phyloP scores from a whole-genome alignment of 148 eudicot species.

The Pharnaceum exiguum region DNA sequence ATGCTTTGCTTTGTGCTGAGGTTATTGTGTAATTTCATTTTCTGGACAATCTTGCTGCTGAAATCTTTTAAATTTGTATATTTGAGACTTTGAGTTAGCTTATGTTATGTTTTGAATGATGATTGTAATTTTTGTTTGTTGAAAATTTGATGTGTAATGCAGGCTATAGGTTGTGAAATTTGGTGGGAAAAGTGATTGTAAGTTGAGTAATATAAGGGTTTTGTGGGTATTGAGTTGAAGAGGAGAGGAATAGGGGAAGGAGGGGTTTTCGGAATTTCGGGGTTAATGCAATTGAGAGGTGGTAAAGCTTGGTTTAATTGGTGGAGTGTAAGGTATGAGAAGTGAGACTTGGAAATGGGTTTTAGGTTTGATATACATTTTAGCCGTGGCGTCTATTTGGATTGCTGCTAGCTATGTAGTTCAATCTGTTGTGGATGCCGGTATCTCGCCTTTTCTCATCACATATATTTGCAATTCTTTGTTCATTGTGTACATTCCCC shows the following conservation, averaged over 20 bases:
- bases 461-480: conserved; percentile 92
- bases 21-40: neutral
- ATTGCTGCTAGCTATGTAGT: conserved; percentile 97
- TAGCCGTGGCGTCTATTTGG: conserved; percentile 88
- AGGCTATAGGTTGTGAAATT: conserved; percentile 8
- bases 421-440: conserved; percentile 86
- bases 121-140: neutral
- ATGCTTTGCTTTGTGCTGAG: neutral
- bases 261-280: neutral
- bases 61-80: neutral
- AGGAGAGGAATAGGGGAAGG: too few species aligned
- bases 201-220: neutral
- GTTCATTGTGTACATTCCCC: conserved; percentile 73
- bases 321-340: conserved; percentile 42
- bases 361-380: conserved; percentile 73
- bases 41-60: neutral
- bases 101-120: neutral
- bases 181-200: neutral
- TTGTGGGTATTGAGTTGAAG: neutral
- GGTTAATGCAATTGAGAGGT: conserved; percentile 11
- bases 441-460: conserved; percentile 87
- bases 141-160: conserved; percentile 8
- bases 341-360: conserved; percentile 68
- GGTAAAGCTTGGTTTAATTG: neutral
- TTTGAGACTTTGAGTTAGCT: neutral